Conservation (phyloP, 208 protist genomes). For the Trypanosomatidae sp. region DNA sequence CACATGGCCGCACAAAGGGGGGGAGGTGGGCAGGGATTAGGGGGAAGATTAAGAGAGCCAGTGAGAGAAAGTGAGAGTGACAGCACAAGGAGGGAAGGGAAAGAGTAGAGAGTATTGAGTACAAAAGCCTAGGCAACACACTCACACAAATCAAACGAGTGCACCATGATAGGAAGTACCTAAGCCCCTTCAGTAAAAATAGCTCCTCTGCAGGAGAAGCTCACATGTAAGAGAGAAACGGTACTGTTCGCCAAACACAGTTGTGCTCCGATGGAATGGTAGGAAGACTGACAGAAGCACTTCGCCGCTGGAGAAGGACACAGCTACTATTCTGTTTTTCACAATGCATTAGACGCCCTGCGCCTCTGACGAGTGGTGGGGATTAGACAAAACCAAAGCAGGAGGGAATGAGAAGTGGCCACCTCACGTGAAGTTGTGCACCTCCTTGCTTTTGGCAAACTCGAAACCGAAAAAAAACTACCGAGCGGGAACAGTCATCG, state of each 20-base stretch:
- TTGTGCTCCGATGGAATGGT: not conserved
- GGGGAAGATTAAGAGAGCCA: not conserved
- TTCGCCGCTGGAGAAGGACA: not conserved
- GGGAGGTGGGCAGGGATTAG: not conserved
- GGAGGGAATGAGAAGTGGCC: not conserved
- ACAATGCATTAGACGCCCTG: not conserved
- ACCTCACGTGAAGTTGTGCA: not conserved
- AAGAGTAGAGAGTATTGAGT: not conserved
- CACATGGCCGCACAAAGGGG: not conserved
- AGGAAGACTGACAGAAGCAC: not conserved
- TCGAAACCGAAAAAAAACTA: not conserved
- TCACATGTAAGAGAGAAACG: not conserved
- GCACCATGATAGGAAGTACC: not conserved
- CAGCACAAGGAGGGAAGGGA: not conserved
- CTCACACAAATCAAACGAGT: not conserved
- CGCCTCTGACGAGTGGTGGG: not conserved
- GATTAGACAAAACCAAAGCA: not conserved
- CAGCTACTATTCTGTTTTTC: not conserved
- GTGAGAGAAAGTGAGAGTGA: not conserved
- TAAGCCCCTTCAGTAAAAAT: not conserved
- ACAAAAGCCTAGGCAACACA: not conserved
- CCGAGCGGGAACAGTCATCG: not conserved
- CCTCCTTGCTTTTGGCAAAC: not conserved
- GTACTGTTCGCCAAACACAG: not conserved
- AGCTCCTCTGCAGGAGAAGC: not conserved